These are phyloP conservation scores for Diaporthe sp. DNA, from an alignment of 2,329 filamentous ascomycete species.

Conservation along the genomic window DNA sequence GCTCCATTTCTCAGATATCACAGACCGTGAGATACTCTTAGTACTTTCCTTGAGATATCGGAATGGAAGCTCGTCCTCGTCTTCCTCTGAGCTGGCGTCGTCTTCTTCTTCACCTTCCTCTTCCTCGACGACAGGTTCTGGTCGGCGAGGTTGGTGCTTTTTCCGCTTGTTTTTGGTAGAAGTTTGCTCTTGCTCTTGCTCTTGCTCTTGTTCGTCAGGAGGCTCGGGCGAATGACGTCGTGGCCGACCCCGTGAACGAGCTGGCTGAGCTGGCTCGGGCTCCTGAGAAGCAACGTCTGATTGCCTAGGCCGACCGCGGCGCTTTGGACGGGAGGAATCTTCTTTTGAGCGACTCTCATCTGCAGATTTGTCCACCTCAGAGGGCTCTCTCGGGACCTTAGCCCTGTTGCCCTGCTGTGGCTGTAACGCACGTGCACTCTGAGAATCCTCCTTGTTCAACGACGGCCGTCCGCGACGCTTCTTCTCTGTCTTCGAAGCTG, in stretches of 20 bases:
- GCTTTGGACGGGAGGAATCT: slow-evolving; percentile 35
- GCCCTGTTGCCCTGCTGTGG: slow-evolving; percentile 21
- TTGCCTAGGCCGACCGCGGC: slow-evolving; percentile 39
- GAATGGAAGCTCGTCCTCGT: slow-evolving; percentile 52
- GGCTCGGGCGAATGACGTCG: not conserved
- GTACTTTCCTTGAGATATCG: slow-evolving; percentile 64
- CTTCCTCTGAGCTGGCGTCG: slow-evolving; percentile 20
- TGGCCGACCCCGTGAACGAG: slow-evolving; percentile 4
- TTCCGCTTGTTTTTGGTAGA: slow-evolving; percentile 2
- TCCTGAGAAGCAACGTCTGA: slow-evolving; percentile 25
- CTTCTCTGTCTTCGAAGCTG: not conserved
- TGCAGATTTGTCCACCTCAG: not conserved
- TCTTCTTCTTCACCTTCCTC: slow-evolving; percentile 2
- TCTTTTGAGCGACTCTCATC: slow-evolving; percentile 33
- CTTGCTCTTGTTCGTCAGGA: slow-evolving; percentile 32
- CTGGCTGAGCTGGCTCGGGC: slow-evolving; percentile 4
- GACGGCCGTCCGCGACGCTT: slow-evolving; percentile 25
- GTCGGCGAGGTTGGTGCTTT: not conserved
- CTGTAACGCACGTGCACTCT: not conserved
- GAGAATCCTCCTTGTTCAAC: slow-evolving; percentile 1
- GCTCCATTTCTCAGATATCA: slow-evolving; percentile 78
- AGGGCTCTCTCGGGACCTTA: not conserved
- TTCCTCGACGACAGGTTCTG: slow-evolving; percentile 19
- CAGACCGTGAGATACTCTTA: slow-evolving; percentile 69
- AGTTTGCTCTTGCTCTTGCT: slow-evolving; percentile 11